These are phyloP conservation scores for Acanthamoeba castellanii DNA, from an alignment of 208 protist species.

Conservation along the genomic window DNA sequence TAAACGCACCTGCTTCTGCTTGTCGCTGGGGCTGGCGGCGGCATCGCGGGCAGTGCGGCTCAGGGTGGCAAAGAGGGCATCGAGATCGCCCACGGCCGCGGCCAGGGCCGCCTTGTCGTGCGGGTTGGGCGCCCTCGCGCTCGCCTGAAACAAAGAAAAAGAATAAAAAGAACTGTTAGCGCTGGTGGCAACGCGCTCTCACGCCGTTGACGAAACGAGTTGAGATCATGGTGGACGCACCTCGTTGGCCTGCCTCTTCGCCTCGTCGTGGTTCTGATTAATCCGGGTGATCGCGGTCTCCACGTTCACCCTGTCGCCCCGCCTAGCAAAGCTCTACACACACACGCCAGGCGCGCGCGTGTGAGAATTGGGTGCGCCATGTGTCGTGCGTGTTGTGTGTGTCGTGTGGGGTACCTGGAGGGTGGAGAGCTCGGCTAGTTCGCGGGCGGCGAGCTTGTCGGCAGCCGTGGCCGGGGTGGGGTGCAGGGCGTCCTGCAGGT, in stretches of 20 bases:
- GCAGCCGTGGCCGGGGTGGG: neutral
- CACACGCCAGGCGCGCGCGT: neutral
- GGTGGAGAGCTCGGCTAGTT: neutral
- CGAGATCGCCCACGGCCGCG: neutral
- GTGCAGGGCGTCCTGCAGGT: neutral
- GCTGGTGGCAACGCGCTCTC: too few relatives aligned
- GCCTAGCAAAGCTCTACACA: neutral
- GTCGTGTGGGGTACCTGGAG: neutral
- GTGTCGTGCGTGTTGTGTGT: neutral
- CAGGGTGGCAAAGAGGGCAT: neutral
- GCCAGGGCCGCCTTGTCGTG: slow-evolving; percentile 2
- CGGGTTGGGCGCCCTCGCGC: neutral
- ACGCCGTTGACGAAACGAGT: neutral
- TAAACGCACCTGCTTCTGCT: slow-evolving; percentile 3
- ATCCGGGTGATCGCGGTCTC: neutral
- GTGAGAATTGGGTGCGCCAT: neutral
- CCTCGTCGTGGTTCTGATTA: neutral
- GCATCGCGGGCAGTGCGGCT: neutral
- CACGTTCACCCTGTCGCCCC: slow-evolving; percentile 13
- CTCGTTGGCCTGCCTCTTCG: neutral
- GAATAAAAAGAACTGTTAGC: neutral
- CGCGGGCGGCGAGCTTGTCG: slow-evolving; percentile 41
- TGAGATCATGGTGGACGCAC: neutral
- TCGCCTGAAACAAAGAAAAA: neutral
- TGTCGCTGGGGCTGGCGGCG: neutral